A percentile compares a stretch with the other conserved stretches of the same genome.
Conservation (phyloP, 352 stramenopile species). For the Phytopythium boreale region DNA sequence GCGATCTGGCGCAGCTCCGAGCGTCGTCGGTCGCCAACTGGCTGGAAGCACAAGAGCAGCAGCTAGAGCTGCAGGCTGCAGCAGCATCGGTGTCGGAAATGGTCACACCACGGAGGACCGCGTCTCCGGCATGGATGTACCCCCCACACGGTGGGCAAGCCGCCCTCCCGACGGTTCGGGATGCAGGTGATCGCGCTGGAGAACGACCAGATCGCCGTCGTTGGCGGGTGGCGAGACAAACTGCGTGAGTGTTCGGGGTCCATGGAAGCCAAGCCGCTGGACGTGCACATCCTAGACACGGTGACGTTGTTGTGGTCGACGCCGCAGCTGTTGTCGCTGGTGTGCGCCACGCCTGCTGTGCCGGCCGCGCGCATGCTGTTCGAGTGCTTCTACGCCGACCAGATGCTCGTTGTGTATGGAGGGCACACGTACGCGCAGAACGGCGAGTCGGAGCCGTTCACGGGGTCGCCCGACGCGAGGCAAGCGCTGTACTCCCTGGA, state of each 20-base stretch:
- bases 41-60: neutral
- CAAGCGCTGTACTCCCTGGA: slow-evolving; percentile 57
- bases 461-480: slow-evolving; percentile 20
- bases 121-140: slow-evolving; percentile 20
- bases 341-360: slow-evolving; percentile 21
- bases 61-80: neutral
- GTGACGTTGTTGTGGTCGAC: slow-evolving; percentile 47
- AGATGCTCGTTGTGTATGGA: slow-evolving; percentile 46
- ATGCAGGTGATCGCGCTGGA: slow-evolving; percentile 37
- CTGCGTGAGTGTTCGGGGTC: neutral
- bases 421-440: slow-evolving; percentile 41
- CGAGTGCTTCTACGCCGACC: slow-evolving; percentile 37
- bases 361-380: slow-evolving; percentile 44
- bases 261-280: slow-evolving; percentile 15
- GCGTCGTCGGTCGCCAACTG: neutral
- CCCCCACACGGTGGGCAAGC: slow-evolving; percentile 48
- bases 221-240: slow-evolving; percentile 26
- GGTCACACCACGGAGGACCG: neutral
- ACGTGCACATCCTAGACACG: slow-evolving; percentile 48
- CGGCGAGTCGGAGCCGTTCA: slow-evolving; percentile 37
- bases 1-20: slow-evolving; percentile 43
- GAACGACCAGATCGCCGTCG: slow-evolving; percentile 37
- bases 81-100: neutral
- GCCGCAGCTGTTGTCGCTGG: slow-evolving; percentile 37
- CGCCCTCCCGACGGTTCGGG: slow-evolving; percentile 46